phyloP scores from a whole-genome alignment of 805 yeast genomes.

The Candida peoriensis region DNA sequence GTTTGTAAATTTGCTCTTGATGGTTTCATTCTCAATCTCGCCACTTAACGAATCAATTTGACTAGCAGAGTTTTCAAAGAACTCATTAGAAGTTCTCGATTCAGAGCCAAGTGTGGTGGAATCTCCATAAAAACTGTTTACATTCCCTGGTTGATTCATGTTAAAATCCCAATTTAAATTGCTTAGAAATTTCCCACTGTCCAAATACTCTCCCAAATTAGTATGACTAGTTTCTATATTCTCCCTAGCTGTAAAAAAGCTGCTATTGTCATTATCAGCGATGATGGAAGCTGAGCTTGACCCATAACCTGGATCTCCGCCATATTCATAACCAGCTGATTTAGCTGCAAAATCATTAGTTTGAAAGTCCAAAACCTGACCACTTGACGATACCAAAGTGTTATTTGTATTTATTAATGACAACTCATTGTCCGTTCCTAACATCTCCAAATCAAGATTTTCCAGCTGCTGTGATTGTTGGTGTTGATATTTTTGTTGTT shows the following conservation, averaged over 20 bases:
- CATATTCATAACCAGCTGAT: too few species aligned
- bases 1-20: conserved; percentile 21
- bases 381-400: neutral
- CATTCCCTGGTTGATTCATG: conserved; percentile 3
- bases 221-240: neutral
- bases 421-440: neutral
- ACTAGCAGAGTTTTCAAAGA: conserved; percentile 9
- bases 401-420: neutral
- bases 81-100: conserved; percentile 28
- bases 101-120: conserved; percentile 20
- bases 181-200: neutral
- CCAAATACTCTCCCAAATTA: neutral
- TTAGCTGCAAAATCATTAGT: too few species aligned
- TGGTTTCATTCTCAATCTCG: conserved; percentile 5
- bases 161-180: conserved; percentile 13
- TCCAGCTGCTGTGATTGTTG: neutral
- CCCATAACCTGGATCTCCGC: too few species aligned
- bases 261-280: too few species aligned
- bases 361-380: too few species aligned
- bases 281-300: too few species aligned
- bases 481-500: too few species aligned
- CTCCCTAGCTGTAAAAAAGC: too few species aligned
- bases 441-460: neutral
- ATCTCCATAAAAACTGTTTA: conserved; percentile 16
- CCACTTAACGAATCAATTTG: conserved; percentile 6